Conservation (phyloP, 1,284 basidiomycete genomes). For the Leccinum proliferum region DNA sequence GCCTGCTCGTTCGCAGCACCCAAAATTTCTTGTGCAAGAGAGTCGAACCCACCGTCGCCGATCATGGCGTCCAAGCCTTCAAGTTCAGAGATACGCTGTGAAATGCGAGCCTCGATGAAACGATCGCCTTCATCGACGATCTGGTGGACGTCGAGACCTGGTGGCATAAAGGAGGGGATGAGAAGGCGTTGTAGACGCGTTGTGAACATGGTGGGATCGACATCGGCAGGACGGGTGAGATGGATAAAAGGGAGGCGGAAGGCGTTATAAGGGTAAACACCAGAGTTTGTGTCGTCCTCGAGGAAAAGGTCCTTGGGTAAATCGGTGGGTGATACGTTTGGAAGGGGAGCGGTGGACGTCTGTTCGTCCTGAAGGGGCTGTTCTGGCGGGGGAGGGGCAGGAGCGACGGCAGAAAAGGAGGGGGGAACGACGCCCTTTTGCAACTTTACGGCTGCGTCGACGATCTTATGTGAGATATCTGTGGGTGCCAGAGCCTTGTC, state of each 20-base stretch:
- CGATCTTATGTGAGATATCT: constrained; percentile 58
- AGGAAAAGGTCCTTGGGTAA: constrained; percentile 55
- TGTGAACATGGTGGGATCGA: constrained; percentile 54
- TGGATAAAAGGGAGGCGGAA: constrained; percentile 83
- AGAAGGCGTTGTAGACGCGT: constrained; percentile 78
- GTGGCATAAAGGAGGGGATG: constrained; percentile 86
- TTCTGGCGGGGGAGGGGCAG: neutral
- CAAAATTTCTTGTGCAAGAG: constrained; percentile 45
- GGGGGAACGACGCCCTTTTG: constrained; percentile 45
- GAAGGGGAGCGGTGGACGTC: neutral
- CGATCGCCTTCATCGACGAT: constrained; percentile 90
- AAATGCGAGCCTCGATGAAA: constrained; percentile 86
- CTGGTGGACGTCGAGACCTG: constrained; percentile 91
- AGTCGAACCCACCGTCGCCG: constrained; percentile 68
- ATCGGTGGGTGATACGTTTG: constrained; percentile 2
- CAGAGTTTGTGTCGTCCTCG: constrained; percentile 45
- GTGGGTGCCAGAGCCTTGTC: constrained; percentile 57
- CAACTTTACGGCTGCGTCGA: constrained; percentile 77
- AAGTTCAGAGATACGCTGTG: constrained; percentile 87
- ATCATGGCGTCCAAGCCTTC: constrained; percentile 81
- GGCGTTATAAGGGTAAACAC: constrained; percentile 49
- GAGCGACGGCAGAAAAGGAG: neutral
- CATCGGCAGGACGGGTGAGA: constrained; percentile 58
- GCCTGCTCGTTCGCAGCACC: constrained; percentile 42
- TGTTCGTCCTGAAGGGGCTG: neutral